These are phyloP conservation scores for Trametes meyenii DNA, from an alignment of 768 basidiomycete species.

Conservation along the genomic window DNA sequence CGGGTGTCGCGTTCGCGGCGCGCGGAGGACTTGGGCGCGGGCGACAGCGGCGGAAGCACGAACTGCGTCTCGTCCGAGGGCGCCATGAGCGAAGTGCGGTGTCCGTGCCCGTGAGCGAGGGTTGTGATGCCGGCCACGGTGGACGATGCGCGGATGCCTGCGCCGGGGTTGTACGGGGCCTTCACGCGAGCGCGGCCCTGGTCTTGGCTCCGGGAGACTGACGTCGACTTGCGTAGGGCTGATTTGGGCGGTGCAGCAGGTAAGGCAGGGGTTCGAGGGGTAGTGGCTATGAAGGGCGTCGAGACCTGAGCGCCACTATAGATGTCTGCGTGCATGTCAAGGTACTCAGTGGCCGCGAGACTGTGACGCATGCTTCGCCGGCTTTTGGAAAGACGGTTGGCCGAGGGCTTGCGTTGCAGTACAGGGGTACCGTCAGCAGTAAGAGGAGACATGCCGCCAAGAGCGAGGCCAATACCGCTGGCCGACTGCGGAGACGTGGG, in stretches of 20 bases:
- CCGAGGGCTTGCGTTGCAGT: constrained; percentile 27
- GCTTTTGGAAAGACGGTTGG: constrained; percentile 26
- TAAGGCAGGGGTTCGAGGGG: constrained; percentile 26
- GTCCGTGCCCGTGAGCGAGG: constrained; percentile 26
- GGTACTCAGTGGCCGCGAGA: constrained; percentile 21
- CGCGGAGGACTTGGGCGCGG: constrained; percentile 46
- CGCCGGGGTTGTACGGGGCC: constrained; percentile 60
- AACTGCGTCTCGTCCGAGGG: constrained; percentile 40
- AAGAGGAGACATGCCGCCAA: constrained; percentile 26
- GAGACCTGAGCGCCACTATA: constrained; percentile 57
- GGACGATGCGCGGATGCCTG: constrained; percentile 55
- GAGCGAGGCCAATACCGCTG: constrained; percentile 28
- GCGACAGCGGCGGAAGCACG: constrained; percentile 35
- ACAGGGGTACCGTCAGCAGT: constrained; percentile 30
- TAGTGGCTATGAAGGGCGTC: constrained; percentile 39
- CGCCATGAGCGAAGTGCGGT: constrained; percentile 32
- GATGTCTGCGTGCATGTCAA: constrained; percentile 34
- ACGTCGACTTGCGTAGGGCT: constrained; percentile 30
- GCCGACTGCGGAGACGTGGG: constrained; percentile 43
- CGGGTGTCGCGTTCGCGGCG: constrained; percentile 44
- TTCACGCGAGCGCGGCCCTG: constrained; percentile 64
- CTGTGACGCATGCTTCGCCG: constrained; percentile 34
- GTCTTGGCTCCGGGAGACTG: constrained; percentile 10
- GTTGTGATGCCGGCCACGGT: constrained; percentile 32
- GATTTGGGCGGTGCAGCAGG: constrained; percentile 21